These are phyloP conservation scores for Leishmania amazonensis DNA, from an alignment of 208 protist species.

Conservation along the genomic window DNA sequence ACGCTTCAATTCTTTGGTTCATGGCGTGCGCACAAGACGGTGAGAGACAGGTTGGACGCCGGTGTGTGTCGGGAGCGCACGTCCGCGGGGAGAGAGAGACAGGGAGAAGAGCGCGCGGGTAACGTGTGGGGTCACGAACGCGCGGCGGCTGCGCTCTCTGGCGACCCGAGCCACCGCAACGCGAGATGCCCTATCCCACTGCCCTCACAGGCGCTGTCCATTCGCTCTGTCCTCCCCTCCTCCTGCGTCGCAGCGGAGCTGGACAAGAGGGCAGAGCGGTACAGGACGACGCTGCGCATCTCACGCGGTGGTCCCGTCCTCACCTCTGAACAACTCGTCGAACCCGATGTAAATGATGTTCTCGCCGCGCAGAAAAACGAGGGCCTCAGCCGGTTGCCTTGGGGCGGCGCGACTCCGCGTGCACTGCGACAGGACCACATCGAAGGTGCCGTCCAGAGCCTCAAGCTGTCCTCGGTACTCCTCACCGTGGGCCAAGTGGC, in stretches of 20 bases:
- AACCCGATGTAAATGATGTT: constrained; percentile 80
- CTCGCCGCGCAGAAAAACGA: constrained; percentile 75
- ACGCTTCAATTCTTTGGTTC: not conserved
- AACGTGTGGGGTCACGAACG: not conserved
- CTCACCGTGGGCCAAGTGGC: constrained; percentile 62
- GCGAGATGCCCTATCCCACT: not conserved
- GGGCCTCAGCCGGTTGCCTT: constrained; percentile 15
- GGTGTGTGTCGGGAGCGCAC: not conserved
- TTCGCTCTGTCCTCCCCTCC: not conserved
- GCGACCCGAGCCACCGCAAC: not conserved
- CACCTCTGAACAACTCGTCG: constrained; percentile 15
- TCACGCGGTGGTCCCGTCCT: not conserved
- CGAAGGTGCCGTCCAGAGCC: constrained; percentile 69
- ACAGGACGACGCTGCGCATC: not conserved
- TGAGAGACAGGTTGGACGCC: not conserved
- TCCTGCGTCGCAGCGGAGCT: not conserved
- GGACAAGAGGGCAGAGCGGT: not conserved
- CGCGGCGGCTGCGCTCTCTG: not conserved
- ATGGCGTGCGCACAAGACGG: not conserved
- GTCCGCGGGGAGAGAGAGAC: not conserved
- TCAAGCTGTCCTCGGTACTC: constrained; percentile 53
- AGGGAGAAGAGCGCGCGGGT: not conserved
- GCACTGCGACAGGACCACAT: constrained; percentile 52
- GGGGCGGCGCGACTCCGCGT: constrained; percentile 10
- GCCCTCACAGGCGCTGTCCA: not conserved